Conservation (phyloP, 768 basidiomycete genomes). For the Leccinum uliginosum region DNA sequence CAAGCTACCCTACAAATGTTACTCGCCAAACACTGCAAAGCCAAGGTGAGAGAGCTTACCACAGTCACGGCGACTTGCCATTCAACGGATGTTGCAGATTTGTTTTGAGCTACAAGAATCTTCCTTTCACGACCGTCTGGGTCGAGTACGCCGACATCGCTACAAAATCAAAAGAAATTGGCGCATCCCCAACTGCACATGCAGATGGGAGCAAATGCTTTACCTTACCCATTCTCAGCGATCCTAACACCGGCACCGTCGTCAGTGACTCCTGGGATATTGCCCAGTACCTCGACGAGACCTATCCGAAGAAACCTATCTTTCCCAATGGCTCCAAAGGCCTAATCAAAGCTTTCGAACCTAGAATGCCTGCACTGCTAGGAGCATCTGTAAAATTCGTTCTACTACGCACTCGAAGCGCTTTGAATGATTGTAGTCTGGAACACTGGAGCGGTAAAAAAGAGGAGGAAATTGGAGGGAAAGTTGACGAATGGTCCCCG, state of each 20-base stretch:
- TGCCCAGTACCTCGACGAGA: slow-evolving; percentile 33
- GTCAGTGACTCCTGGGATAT: slow-evolving; percentile 32
- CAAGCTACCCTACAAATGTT: slow-evolving; percentile 26
- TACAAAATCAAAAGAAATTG: slow-evolving; percentile 21
- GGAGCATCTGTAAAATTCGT: slow-evolving; percentile 7
- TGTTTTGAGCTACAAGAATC: slow-evolving; percentile 29
- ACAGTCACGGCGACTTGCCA: background rate
- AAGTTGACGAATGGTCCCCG: background rate
- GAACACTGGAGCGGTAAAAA: slow-evolving; percentile 35
- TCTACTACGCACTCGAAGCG: background rate
- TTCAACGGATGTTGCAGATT: slow-evolving; percentile 21
- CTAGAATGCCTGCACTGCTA: background rate
- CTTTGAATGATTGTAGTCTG: background rate
- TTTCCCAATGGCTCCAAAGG: slow-evolving; percentile 21
- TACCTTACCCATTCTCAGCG: slow-evolving; percentile 34
- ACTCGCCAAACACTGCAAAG: slow-evolving; percentile 37
- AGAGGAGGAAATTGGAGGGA: background rate
- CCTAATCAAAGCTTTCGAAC: slow-evolving; percentile 20
- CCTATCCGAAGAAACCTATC: slow-evolving; percentile 30
- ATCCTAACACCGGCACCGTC: slow-evolving; percentile 26
- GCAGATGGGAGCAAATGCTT: slow-evolving; percentile 20
- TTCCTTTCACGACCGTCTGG: slow-evolving; percentile 33
- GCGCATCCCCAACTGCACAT: slow-evolving; percentile 19
- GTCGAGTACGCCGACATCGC: slow-evolving; percentile 32
- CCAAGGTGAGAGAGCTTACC: slow-evolving; percentile 26